Conservation (phyloP, 257 asterid species). For the Nicotiana tabacum region DNA sequence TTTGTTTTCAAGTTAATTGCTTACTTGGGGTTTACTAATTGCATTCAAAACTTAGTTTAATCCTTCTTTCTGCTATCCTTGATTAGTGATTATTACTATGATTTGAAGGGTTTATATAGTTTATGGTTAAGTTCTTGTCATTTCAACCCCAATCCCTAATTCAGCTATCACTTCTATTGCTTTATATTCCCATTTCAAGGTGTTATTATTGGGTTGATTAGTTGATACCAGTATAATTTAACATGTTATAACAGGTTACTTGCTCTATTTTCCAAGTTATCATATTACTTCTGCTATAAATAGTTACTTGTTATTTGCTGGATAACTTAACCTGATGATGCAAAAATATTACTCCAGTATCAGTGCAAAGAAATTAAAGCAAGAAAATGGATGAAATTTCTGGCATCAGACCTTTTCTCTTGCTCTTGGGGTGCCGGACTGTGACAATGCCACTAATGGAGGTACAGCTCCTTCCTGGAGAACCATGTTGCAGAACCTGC, state of each 20-base stretch:
- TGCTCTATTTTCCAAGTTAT: neutral
- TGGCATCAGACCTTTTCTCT: constrained; percentile 56
- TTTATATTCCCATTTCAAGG: too few relatives aligned
- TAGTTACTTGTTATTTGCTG: neutral
- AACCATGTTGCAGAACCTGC: constrained; percentile 60
- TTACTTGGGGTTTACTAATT: too few relatives aligned
- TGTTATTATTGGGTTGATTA: too few relatives aligned
- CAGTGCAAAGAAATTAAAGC: neutral
- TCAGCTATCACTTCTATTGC: too few relatives aligned
- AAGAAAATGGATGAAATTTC: neutral
- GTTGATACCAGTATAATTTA: neutral
- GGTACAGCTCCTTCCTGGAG: constrained; percentile 89
- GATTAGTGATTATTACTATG: too few relatives aligned
- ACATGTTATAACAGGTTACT: neutral
- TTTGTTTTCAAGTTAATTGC: too few relatives aligned
- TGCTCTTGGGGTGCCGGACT: constrained; percentile 82
- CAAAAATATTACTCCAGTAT: neutral
- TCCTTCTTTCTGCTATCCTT: too few relatives aligned
- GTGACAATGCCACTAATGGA: constrained; percentile 71
- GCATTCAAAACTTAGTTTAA: too few relatives aligned
- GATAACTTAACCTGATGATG: neutral
- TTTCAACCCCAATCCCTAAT: too few relatives aligned
- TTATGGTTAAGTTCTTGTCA: too few relatives aligned
- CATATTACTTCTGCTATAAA: neutral
- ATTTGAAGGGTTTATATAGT: too few relatives aligned